phyloP scores from a whole-genome alignment of 331 rosid genomes.

The Spiraea crenata region DNA sequence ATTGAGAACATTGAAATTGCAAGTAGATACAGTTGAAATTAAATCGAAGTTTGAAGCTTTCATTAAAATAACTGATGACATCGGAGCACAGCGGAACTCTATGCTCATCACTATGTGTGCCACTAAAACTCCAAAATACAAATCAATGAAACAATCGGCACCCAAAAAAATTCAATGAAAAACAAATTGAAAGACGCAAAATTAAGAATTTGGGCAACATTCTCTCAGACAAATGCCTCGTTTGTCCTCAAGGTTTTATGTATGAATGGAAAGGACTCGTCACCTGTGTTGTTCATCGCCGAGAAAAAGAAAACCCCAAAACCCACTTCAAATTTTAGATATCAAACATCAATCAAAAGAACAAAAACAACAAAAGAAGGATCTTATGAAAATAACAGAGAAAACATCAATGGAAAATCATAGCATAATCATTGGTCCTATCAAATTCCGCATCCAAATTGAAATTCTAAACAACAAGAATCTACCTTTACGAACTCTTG shows the following conservation, averaged over 20 bases:
- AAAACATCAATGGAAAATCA: background rate
- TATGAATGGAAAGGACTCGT: constrained; percentile 91
- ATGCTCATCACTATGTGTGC: constrained; percentile 50
- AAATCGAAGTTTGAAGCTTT: constrained; percentile 1
- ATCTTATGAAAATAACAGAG: no score
- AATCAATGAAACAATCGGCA: no score
- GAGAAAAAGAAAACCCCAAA: constrained; percentile 58
- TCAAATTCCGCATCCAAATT: background rate
- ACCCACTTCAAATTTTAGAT: background rate
- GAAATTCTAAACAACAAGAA: background rate
- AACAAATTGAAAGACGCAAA: background rate
- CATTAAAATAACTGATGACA: background rate
- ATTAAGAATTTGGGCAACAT: background rate
- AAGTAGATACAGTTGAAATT: constrained; percentile 5
- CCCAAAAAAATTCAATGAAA: background rate
- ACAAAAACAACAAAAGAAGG: background rate
- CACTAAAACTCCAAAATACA: background rate
- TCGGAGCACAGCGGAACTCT: no score
- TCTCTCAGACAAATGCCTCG: constrained; percentile 99
- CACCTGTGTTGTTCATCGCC: constrained; percentile 67
- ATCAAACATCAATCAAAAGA: background rate
- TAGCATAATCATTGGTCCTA: background rate
- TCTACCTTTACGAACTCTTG: constrained; percentile 91
- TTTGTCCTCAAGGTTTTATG: constrained; percentile 58
- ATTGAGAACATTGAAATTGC: constrained; percentile 10